Percentiles rank a stretch among this genome's conserved stretches.
phyloP scores from a whole-genome alignment of 352 stramenopile species.

The Phytophthora litchii region DNA sequence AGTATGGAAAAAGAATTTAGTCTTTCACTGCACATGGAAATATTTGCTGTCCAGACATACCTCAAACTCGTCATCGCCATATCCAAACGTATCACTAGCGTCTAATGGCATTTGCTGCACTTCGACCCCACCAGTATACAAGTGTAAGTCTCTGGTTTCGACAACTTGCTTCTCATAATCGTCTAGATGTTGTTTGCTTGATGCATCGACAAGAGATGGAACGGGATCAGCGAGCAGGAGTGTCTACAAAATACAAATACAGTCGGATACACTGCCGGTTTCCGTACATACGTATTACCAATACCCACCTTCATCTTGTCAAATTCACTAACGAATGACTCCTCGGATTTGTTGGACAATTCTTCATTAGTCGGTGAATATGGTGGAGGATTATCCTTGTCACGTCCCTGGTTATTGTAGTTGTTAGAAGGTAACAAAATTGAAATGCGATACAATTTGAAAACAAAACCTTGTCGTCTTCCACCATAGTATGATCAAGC shows the following conservation, averaged over 20 bases:
- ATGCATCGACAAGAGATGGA: background rate
- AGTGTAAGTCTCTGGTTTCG: conserved; percentile 8
- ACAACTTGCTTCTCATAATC: background rate
- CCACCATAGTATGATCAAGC: conserved; percentile 55
- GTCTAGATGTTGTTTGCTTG: background rate
- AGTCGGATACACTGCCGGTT: too few species aligned
- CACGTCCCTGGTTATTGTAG: background rate
- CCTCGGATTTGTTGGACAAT: background rate
- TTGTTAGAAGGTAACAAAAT: too few species aligned
- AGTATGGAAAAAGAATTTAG: background rate
- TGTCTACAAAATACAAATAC: conserved; percentile 6
- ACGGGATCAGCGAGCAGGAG: conserved; percentile 9
- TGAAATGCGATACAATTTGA: too few species aligned
- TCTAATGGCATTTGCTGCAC: conserved; percentile 9
- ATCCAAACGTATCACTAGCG: conserved; percentile 57
- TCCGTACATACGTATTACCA: too few species aligned
- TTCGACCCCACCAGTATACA: conserved; percentile 9
- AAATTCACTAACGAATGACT: conserved; percentile 42
- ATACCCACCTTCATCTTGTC: conserved; percentile 45
- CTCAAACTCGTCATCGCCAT: conserved; percentile 83
- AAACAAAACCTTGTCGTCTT: too few species aligned
- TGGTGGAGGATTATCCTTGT: background rate
- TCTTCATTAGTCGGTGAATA: conserved; percentile 1
- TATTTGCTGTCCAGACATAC: conserved; percentile 16
- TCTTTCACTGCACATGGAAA: background rate